Evolutionary conservation across 208 protist species (phyloP), one percentile per base, ranked within the genome.

Genomic region (Acanthamoeba healyi): DNA sequence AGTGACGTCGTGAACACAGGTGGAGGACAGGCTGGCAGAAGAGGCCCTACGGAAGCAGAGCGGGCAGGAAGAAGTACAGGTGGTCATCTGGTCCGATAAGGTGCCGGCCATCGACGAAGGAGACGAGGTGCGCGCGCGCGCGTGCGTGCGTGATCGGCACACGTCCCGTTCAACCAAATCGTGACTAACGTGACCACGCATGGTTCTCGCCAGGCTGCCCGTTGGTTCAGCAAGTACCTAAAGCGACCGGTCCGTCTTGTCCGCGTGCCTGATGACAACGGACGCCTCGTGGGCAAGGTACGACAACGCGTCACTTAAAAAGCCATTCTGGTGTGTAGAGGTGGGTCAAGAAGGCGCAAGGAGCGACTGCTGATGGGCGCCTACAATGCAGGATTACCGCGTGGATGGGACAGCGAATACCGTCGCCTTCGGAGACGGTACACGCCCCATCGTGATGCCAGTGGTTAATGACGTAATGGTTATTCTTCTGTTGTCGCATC

Each of bases 151-250:
- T 4, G 10, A 61, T 61, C 54, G 24, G 7, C 54, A 49, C 44
- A n/a, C n/a, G n/a, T n/a, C n/a, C n/a, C n/a, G n/a, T n/a, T n/a
- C n/a, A 4, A 49, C 44, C 44, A 49, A 49, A 4, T 49, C 44
- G 44, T n/a, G n/a, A n/a, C 15, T 6, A 19, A 15, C 49, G 49
- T 54, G 63, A 72, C 24, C 29, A 72, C 29, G 63, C 29, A 36
- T 72, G 12, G 49, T 54, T 6, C 49, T 61, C 54, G 22, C 2
- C 58, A 90, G 56, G 82, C 82, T 9, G 82, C 82, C 26, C 2
- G 9, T 1, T 90, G 82, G 82, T 90, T 90, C 82, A 90, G 82
- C 54, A 46, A 63, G 6, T 90, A 90, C 34, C 82, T 90, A n/a
- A 38, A 67, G 12, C 3, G 26, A 34, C 54, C 54, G 4, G 51